phyloP scores from a whole-genome alignment of 2,329 filamentous ascomycete species.

The Trichophyton equinum region DNA sequence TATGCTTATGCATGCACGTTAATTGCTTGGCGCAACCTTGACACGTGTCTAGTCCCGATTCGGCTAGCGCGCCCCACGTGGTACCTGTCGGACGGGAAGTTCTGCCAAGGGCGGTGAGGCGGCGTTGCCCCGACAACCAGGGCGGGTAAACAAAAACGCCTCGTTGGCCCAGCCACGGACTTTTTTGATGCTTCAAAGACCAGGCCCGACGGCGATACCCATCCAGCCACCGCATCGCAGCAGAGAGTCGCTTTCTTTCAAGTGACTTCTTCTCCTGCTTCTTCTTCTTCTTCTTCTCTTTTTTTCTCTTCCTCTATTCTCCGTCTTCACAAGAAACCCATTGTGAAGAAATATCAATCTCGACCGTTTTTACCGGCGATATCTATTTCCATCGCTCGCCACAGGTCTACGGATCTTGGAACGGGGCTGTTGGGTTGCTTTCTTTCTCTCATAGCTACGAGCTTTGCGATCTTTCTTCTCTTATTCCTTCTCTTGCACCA shows the following conservation, averaged over 20 bases:
- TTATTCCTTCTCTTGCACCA: neutral
- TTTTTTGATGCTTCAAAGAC: neutral
- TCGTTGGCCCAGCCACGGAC: constrained; percentile 31
- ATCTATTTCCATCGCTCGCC: neutral
- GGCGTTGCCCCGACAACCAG: constrained; percentile 26
- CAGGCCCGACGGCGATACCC: neutral
- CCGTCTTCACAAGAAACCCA: neutral
- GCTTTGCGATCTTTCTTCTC: neutral
- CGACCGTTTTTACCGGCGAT: neutral
- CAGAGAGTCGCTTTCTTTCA: neutral
- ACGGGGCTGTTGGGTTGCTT: neutral
- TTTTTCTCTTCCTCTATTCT: neutral
- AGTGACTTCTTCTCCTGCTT: neutral
- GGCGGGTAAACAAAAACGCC: constrained; percentile 27
- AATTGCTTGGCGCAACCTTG: neutral
- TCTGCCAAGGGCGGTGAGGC: constrained; percentile 13
- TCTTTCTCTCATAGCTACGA: neutral
- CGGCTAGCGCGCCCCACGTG: constrained; percentile 3
- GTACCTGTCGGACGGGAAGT: constrained; percentile 1
- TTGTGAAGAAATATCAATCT: neutral
- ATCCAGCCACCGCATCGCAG: constrained; percentile 7
- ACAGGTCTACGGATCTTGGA: neutral
- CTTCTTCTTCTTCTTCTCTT: neutral
- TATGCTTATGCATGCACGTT: neutral
- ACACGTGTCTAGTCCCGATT: neutral